phyloP scores from a whole-genome alignment of 768 basidiomycete genomes.

The Boletus subparvulus region DNA sequence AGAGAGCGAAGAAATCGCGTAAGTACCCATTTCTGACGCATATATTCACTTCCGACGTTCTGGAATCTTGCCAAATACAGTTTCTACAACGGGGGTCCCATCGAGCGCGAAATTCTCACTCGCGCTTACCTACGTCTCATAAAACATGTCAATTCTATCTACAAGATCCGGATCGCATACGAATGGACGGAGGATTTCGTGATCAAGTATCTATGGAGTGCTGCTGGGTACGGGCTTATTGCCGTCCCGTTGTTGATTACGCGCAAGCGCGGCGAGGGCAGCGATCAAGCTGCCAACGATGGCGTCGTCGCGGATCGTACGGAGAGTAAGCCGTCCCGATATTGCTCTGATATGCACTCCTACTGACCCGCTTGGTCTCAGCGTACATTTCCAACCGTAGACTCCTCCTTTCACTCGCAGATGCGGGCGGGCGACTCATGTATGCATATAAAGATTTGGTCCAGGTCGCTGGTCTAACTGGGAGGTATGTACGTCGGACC shows the following conservation, averaged over 20 bases:
- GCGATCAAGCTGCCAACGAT: slow-evolving; percentile 16
- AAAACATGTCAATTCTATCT: slow-evolving; percentile 88
- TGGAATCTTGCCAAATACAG: slow-evolving; percentile 46
- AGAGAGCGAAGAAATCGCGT: slow-evolving; percentile 93
- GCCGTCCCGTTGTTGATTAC: slow-evolving; percentile 86
- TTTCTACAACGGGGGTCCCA: slow-evolving; percentile 86
- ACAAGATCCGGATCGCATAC: slow-evolving; percentile 90
- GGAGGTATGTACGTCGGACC: slow-evolving; percentile 29
- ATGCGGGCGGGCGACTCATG: slow-evolving; percentile 95
- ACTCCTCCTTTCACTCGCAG: slow-evolving; percentile 89
- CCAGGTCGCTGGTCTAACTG: slow-evolving; percentile 92
- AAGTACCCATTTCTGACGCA: slow-evolving; percentile 31
- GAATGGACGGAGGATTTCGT: slow-evolving; percentile 97
- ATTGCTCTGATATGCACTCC: not conserved
- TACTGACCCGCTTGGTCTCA: slow-evolving; percentile 21
- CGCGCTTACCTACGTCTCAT: slow-evolving; percentile 77
- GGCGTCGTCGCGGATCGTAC: slow-evolving; percentile 48
- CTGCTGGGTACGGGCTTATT: slow-evolving; percentile 87
- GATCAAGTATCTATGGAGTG: slow-evolving; percentile 96
- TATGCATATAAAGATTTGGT: slow-evolving; percentile 95
- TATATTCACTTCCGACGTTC: not conserved
- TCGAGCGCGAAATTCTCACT: slow-evolving; percentile 81
- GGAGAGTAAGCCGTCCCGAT: slow-evolving; percentile 38
- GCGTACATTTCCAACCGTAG: slow-evolving; percentile 93
- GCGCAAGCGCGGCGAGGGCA: slow-evolving; percentile 30